Base-by-base conservation (phyloP, 202 grass and related monocot species). In the Elaeis oleifera region DNA sequence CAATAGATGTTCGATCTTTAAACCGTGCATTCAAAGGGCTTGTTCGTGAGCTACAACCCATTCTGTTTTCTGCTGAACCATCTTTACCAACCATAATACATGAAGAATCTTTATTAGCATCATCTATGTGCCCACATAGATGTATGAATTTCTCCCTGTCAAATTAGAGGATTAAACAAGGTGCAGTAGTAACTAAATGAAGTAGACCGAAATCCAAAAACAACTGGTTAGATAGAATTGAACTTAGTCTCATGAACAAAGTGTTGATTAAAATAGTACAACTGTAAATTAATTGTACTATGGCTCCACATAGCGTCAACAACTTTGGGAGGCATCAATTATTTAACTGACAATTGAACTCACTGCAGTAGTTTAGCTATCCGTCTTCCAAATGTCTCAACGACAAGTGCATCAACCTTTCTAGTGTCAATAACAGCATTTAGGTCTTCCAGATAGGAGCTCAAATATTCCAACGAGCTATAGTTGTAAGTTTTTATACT, bases 101-200 rank as follows among this genome's bases (percentile, higher is more conserved):
- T 68, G 82, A 72, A 21, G 54, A 31, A 36, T 76, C 84, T n/a
- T 67, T 75, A 68, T 71, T 78, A 13, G 50, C 72, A 74, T 97
- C 92, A 64, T 97, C 82, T 71, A 89, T 84, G 55, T 82, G 79
- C 6, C 69, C 84, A 49, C 82, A 92, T 13, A 97, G 65, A 62
- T 84, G 82, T 74, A 97, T 86, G 69, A 97, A 97, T 58, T 97
- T 97, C 65, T 97, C 94, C 84, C 90, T 95, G 61, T 55, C 23
- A 72, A 51, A 27, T 56, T 61, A 72, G 22, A 73, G 39, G 53
- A 36, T 58, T 62, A 65, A 60, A 25, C 51, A 53, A 44, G 9
- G 36, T 44, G 36, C 36, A 14, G 6, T 44, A 44, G 9, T 14
- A 44, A 14, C 11, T 11, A 44, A 39, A 14, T 44, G 11, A 44